Base-by-base conservation (phyloP, 2,329 filamentous ascomycete genomes). In the Rhynchosporium agropyri region DNA sequence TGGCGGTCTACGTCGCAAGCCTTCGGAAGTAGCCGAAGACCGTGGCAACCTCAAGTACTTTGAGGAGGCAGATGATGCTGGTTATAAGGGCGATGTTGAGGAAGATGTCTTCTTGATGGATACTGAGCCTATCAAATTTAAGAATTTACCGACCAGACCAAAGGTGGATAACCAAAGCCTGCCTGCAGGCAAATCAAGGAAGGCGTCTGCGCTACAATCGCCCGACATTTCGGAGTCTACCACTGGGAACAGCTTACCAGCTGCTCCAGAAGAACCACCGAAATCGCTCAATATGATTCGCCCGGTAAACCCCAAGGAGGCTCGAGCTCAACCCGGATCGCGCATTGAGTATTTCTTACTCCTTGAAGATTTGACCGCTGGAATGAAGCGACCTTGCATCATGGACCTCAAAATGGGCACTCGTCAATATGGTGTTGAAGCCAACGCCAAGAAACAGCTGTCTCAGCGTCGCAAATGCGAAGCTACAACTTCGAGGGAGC, bases 391-490 rank as follows among this genome's bases (percentile, higher is more conserved):
- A 57, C 95, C 95, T 4, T 98, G 95, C 77, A 96, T 99, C 64
- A 89, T 99, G 76, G 95, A 99, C 74, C 81, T 99, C 66, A 99
- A 99, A 75, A 99, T 99, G 95, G 95, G 95, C 26, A 99, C 95
- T 7, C 88, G 95, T 2, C 95, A 99, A 74, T 98, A 97, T 74
- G 95, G 95, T 7, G 87, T 98, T 12, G 93, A 98, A 69, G 95
- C 95, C 2, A 88, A 84, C 59, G 87, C 92, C 49, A 96, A 96
- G 80, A 99, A 99, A 76, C 91, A 93, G 72, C 88, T 89, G 64
- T 98, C 95, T 0, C 95, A 99, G 76, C 87, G 91, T 63, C 88
- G 91, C 69, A 99, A 99, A 76, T 98, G 95, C 76, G 89, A 91
- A 67, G 89, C 85, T 67, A 99, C 95, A 0, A 99, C 95, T 0